Evolutionary conservation across 139 green algal species (phyloP).

Genomic region (Ostreobium quekettii): DNA sequence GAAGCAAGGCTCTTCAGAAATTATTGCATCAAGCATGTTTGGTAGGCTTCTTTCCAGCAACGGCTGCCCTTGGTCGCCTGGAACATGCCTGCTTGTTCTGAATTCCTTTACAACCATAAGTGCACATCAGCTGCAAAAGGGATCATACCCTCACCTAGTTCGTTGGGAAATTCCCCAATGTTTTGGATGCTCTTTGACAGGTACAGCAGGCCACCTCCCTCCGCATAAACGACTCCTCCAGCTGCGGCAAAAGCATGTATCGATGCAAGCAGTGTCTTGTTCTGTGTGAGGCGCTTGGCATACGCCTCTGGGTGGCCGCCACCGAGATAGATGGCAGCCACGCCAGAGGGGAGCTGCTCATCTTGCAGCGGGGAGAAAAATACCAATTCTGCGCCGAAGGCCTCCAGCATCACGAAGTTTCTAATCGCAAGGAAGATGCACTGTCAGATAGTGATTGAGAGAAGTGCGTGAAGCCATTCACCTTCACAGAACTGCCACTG

Average conservation of each 20-base stretch:
- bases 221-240: constrained; percentile 81
- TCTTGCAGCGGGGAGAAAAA: constrained; percentile 84
- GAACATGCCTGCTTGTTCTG: too few species aligned
- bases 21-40: too few species aligned
- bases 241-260: constrained; percentile 68
- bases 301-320: constrained; percentile 71
- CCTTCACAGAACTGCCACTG: too few species aligned
- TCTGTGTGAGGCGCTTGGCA: constrained; percentile 54
- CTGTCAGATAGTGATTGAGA: too few species aligned
- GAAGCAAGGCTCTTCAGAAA: too few species aligned
- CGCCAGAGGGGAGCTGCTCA: constrained; percentile 48
- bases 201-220: constrained; percentile 84
- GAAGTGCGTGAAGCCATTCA: too few species aligned
- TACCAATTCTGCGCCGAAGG: constrained; percentile 70
- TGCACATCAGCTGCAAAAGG: too few species aligned
- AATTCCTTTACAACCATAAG: too few species aligned
- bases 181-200: constrained; percentile 42
- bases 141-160: background rate
- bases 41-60: too few species aligned
- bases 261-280: constrained; percentile 44
- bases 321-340: constrained; percentile 75
- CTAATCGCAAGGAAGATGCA: constrained; percentile 11
- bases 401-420: constrained; percentile 50
- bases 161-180: background rate
- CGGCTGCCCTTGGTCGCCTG: too few species aligned